Conservation (phyloP, 225 moss, liverwort and hornwort genomes). For the Pseudisothecium myosuroides region DNA sequence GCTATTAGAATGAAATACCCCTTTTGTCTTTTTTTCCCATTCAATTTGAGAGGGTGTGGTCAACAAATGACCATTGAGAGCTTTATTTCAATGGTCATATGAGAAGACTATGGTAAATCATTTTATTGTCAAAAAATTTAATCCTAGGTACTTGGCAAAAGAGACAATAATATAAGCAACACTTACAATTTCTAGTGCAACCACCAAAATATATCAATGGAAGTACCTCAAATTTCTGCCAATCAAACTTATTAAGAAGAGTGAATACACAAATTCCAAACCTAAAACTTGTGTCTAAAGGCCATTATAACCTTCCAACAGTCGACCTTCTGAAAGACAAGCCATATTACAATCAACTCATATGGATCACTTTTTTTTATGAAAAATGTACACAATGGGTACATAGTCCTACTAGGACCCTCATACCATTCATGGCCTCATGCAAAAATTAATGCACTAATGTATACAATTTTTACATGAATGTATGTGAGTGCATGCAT, state of each 20-base stretch:
- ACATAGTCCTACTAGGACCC: fast-evolving
- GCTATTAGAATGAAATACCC: not conserved
- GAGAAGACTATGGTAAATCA: not conserved
- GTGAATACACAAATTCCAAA: not conserved
- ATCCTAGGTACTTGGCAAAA: not conserved
- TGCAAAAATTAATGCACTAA: not conserved
- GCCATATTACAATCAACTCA: not conserved
- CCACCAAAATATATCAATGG: not conserved
- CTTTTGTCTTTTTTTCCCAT: not conserved
- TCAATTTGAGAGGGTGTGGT: not conserved
- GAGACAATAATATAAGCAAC: not conserved
- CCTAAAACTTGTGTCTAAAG: not conserved
- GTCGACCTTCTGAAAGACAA: not conserved
- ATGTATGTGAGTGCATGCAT: too few relatives aligned
- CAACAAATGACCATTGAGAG: not conserved
- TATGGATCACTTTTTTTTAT: not conserved
- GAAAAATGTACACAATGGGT: not conserved
- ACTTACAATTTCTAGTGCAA: not conserved
- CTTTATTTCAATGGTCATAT: not conserved
- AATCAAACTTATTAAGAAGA: not conserved
- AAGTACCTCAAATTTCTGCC: not conserved
- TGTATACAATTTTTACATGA: not conserved
- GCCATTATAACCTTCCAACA: not conserved
- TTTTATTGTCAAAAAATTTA: not conserved
- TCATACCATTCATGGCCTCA: not conserved